Evolutionary conservation across 345 rosid genomes (phyloP).

Genomic region (Euphorbia lathyris): DNA sequence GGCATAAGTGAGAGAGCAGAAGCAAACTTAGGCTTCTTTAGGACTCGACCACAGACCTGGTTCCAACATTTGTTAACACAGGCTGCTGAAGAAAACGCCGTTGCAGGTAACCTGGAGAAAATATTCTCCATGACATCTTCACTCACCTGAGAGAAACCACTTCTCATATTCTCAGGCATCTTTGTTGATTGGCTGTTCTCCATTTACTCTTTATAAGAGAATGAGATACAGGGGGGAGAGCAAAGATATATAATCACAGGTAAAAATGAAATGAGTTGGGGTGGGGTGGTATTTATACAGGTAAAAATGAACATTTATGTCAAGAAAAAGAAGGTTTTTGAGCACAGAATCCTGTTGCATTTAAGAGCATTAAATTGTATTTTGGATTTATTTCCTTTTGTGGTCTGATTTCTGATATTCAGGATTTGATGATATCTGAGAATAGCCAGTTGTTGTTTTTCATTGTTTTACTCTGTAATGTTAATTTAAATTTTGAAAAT

Average conservation of each 20-base stretch:
- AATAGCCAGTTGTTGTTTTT: neutral
- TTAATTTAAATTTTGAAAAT: neutral
- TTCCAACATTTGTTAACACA: constrained; percentile 51
- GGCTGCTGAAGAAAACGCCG: constrained; percentile 48
- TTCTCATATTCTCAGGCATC: too few relatives aligned
- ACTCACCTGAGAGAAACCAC: too few relatives aligned
- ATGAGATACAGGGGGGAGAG: neutral
- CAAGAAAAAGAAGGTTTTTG: too few relatives aligned
- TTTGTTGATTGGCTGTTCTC: too few relatives aligned
- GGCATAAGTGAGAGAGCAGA: too few relatives aligned
- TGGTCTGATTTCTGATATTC: constrained; percentile 8
- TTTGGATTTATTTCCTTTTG: constrained; percentile 20
- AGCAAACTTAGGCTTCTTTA: too few relatives aligned
- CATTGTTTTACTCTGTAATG: too few relatives aligned
- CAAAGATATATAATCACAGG: neutral
- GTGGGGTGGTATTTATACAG: constrained; percentile 2
- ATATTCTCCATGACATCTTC: too few relatives aligned
- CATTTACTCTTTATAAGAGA: too few relatives aligned
- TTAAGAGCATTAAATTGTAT: constrained; percentile 17
- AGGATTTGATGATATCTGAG: constrained; percentile 13
- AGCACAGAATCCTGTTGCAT: too few relatives aligned
- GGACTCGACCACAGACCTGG: constrained; percentile 33
- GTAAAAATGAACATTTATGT: neutral
- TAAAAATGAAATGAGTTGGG: neutral
- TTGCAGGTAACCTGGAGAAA: too few relatives aligned